Percentiles rank a stretch among this genome's conserved stretches.
phyloP scores from a whole-genome alignment of 768 basidiomycete species.

The Hebeloma cylindrosporum region DNA sequence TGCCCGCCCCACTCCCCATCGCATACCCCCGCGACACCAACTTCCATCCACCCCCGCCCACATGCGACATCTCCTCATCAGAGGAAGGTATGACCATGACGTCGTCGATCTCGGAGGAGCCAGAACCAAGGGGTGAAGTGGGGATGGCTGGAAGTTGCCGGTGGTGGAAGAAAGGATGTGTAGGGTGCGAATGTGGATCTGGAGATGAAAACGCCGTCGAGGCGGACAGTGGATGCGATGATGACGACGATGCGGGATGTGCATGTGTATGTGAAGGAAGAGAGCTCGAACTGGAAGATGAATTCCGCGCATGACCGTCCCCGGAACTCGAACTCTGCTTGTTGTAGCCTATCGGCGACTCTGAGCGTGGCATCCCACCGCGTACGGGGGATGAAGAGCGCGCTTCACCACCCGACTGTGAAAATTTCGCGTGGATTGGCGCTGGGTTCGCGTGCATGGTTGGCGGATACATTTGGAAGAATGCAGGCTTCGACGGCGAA shows the following conservation, averaged over 20 bases:
- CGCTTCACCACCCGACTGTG: no score
- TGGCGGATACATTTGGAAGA: no score
- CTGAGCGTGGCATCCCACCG: no score
- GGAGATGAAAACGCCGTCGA: neutral
- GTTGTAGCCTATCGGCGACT: no score
- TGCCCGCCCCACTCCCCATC: neutral
- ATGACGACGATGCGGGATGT: neutral
- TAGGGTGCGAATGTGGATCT: neutral
- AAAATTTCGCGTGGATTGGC: no score
- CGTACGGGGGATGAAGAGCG: no score
- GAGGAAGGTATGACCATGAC: slow-evolving; percentile 32
- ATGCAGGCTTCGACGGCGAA: slow-evolving; percentile 8
- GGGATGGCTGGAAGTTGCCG: neutral
- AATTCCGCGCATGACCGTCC: neutral
- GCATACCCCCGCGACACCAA: slow-evolving; percentile 31
- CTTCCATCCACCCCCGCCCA: slow-evolving; percentile 53
- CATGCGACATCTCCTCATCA: slow-evolving; percentile 47
- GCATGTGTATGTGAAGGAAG: neutral
- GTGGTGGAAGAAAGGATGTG: slow-evolving; percentile 8
- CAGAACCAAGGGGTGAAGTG: slow-evolving; percentile 16
- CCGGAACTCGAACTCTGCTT: no score
- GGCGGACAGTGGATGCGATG: neutral
- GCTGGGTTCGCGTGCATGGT: no score
- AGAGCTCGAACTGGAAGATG: neutral
- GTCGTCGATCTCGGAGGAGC: slow-evolving; percentile 45